These are phyloP conservation scores for Leishmania turanica DNA, from an alignment of 208 protist genomes.

Conservation along the genomic window DNA sequence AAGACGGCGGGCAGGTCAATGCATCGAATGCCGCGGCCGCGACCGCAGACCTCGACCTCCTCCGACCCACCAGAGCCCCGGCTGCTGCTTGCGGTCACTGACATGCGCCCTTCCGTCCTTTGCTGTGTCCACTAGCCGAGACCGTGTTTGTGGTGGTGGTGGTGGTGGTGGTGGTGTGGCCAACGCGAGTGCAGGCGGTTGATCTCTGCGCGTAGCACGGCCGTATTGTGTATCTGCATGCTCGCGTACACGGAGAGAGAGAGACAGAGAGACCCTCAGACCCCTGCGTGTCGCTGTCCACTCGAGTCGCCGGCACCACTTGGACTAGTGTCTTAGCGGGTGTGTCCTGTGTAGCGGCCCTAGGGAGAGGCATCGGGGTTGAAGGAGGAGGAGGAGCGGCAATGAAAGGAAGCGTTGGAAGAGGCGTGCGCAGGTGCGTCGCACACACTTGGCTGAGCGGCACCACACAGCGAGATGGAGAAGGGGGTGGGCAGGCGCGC, in stretches of 20 bases:
- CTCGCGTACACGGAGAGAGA: neutral
- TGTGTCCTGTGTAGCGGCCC: neutral
- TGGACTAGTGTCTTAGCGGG: neutral
- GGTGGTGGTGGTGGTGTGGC: too few relatives aligned
- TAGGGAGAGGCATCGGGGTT: neutral
- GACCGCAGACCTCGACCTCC: conserved; percentile 72
- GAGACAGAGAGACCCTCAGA: neutral
- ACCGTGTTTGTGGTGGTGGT: neutral
- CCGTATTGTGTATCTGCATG: neutral
- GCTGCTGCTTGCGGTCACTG: conserved; percentile 22
- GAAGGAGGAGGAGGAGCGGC: neutral
- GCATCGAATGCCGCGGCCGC: conserved; percentile 64
- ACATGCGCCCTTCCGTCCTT: neutral
- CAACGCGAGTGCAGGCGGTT: neutral
- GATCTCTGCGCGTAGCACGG: conserved; percentile 2
- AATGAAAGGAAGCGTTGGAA: neutral
- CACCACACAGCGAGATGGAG: neutral
- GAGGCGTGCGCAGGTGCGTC: neutral
- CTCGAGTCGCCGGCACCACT: neutral
- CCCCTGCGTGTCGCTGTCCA: neutral
- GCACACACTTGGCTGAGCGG: neutral
- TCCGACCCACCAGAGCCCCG: conserved; percentile 16
- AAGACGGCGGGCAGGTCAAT: conserved; percentile 84
- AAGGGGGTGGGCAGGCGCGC: neutral
- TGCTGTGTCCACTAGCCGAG: neutral